These are phyloP conservation scores for Jaenimonas drosophilae DNA, from an alignment of 208 protist species.

Conservation along the genomic window DNA sequence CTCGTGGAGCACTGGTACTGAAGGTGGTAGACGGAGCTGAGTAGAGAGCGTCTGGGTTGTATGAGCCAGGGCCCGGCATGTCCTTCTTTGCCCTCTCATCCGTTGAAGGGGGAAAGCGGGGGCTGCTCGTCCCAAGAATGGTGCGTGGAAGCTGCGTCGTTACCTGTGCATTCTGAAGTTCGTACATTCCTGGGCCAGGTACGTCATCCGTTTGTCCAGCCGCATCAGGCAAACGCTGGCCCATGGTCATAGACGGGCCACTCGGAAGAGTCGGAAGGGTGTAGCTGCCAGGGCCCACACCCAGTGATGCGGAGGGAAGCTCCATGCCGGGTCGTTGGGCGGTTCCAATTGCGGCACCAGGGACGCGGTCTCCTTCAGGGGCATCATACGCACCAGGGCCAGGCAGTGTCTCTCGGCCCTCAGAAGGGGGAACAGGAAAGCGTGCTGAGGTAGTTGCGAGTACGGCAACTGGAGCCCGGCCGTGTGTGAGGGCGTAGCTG, in stretches of 20 bases:
- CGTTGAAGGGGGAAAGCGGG: constrained; percentile 10
- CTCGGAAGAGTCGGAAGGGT: constrained; percentile 11
- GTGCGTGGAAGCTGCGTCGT: not conserved
- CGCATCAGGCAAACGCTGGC: not conserved
- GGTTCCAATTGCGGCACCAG: constrained; percentile 27
- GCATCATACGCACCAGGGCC: constrained; percentile 6
- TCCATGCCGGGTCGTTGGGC: constrained; percentile 10
- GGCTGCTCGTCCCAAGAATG: constrained; percentile 5
- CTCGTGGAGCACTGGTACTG: not conserved
- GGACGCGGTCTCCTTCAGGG: not conserved
- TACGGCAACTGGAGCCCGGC: no score
- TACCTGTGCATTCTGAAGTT: constrained; percentile 3
- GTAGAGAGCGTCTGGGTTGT: not conserved
- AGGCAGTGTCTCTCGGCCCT: not conserved
- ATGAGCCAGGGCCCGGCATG: constrained; percentile 10
- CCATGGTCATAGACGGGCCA: constrained; percentile 9
- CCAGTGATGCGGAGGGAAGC: not conserved
- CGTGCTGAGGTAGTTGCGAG: not conserved
- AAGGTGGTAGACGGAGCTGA: not conserved
- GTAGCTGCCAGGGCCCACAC: constrained; percentile 23
- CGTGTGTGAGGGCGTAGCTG: not conserved
- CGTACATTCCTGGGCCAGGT: constrained; percentile 19
- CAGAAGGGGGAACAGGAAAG: no score
- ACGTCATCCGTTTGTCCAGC: not conserved
- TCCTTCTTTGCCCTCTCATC: not conserved